Base-by-base conservation (phyloP, 192 early-diverging fungal genomes). In the Lunasporangiospora selenospora region DNA sequence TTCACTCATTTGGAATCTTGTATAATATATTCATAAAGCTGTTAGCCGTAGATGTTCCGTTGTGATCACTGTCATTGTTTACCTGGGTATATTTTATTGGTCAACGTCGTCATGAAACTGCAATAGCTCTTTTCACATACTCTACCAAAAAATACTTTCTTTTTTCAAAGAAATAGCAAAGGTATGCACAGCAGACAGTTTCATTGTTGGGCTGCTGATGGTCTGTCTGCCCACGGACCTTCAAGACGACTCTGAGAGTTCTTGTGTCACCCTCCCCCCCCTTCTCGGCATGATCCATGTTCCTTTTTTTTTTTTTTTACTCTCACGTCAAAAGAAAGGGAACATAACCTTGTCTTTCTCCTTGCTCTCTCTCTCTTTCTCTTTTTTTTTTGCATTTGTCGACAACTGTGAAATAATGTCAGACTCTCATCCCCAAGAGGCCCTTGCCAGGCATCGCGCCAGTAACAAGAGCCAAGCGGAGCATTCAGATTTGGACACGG, bases 261-360 rank as follows among this genome's bases (percentile, higher is more conserved):
- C 36, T 33, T 31, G 54, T 19, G 18, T 67, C 45, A 60, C 59
- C 43, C 37, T 50, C 62, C 34, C 34, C 32, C 50, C 29, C 54
- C 27, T 58, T 29, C 23, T 64, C 43, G 45, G 32, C 27, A 37
- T 33, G 21, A n/a, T n/a, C n/a, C n/a, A n/a, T n/a, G n/a, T n/a
- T n/a, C n/a, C n/a, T n/a, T n/a, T n/a, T n/a, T n/a, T n/a, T n/a
- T n/a, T n/a, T n/a, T n/a, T n/a, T n/a, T n/a, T n/a, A n/a, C n/a
- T n/a, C n/a, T n/a, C n/a, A n/a, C n/a, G n/a, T n/a, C n/a, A n/a
- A n/a, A n/a, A n/a, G n/a, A n/a, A n/a, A n/a, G n/a, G n/a, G n/a
- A 47, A 26, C 23, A 47, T 7, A 26, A 47, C 45, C 18, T 21
- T 1, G 15, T 15, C 36, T 21, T 16, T 40, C 37, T 23, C 24